Evolutionary conservation across 495 filamentous ascomycete species (phyloP), one percentile per base, ranked within the genome.

Genomic region (Penicillium ochrochloron): DNA sequence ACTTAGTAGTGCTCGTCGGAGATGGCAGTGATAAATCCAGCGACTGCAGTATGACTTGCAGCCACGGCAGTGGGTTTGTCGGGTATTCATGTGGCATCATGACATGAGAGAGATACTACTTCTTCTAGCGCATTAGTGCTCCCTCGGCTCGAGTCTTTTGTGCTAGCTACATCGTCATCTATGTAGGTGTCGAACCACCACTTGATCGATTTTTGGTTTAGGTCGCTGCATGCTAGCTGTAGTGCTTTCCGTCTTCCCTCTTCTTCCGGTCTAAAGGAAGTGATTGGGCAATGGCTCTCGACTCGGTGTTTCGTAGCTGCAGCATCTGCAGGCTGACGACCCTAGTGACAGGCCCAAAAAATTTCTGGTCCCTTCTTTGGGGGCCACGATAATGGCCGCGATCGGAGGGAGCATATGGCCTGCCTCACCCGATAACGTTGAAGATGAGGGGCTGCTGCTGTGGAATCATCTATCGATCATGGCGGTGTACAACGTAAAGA

Each of bases 241-340:
- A 21, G 25, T 52, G 48, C 48, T 52, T 9, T 29, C 12, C 23
- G 15, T 41, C 25, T 50, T 29, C 6, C 25, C 27, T 48, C 42
- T 21, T 52, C 25, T 15, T 6, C 48, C 8, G 14, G 25, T 6
- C 3, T n/a, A 21, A 21, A 31, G 25, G 14, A 31, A 52, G 25
- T 50, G 37, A 31, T 59, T 44, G 39, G 48, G 19, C 17, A 42
- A 46, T 54, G 4, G n/a, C 48, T 19, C 11, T 55, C 29, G 48
- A 64, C 27, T 60, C 62, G 62, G 62, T 48, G 62, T 64, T 64
- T 64, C 62, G 62, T 46, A 58, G 48, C 62, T 64, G 62, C 62
- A 60, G 37, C 34, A 29, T 39, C 6, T 53, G 44, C 52, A 27
- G 25, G 56, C 37, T 58, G 46, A 60, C 56, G 29, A 48, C 27